phyloP scores from a whole-genome alignment of 2,329 filamentous ascomycete species.

The Calonectria pauciramosa region DNA sequence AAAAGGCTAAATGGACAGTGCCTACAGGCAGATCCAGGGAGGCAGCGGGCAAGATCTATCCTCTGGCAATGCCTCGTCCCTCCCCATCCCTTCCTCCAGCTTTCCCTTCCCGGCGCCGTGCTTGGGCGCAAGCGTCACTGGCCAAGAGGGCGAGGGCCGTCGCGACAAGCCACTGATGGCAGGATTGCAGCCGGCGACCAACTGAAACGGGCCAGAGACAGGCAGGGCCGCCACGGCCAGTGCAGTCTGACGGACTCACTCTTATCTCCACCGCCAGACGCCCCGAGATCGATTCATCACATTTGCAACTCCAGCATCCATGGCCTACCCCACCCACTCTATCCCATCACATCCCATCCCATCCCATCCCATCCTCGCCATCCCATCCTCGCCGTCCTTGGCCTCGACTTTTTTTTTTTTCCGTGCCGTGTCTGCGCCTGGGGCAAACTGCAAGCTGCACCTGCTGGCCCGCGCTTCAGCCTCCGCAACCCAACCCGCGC shows the following conservation, averaged over 20 bases:
- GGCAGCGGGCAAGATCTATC: neutral
- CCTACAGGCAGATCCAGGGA: constrained; percentile 1
- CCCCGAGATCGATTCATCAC: neutral
- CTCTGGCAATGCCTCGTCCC: neutral
- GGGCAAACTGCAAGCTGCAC: neutral
- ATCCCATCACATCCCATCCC: neutral
- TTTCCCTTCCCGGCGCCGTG: neutral
- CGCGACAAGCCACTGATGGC: neutral
- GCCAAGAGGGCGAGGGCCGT: neutral
- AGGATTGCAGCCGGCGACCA: neutral
- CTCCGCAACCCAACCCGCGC: neutral
- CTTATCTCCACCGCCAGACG: neutral
- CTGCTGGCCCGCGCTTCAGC: neutral
- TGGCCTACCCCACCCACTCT: neutral
- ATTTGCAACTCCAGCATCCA: neutral
- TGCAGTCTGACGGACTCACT: neutral
- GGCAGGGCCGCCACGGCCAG: neutral
- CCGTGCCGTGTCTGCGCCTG: neutral
- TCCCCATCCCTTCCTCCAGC: neutral
- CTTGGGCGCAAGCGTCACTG: neutral
- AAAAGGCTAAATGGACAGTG: neutral
- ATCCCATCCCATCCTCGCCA: too few relatives aligned
- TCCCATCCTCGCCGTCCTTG: too few relatives aligned
- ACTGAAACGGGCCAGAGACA: neutral
- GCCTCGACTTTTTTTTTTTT: too few relatives aligned